Evolutionary conservation across 495 filamentous ascomycete species (phyloP).

Genomic region (Bombardia bombarda): DNA sequence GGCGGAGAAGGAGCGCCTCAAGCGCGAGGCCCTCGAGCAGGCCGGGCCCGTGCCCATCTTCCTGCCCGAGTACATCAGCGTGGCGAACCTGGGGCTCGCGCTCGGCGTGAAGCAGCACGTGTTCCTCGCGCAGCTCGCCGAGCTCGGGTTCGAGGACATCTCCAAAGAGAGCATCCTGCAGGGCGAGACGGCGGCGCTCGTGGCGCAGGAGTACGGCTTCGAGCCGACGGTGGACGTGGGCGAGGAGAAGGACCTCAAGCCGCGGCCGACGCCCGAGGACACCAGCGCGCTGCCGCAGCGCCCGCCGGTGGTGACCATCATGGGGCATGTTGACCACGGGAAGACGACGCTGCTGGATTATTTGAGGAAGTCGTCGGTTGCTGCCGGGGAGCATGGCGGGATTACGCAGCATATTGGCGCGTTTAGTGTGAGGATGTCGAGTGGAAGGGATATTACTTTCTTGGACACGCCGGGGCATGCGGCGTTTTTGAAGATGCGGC

Average conservation of each 20-base stretch:
- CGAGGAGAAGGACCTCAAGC: conserved; percentile 60
- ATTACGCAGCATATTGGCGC: conserved; percentile 99
- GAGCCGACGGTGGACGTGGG: conserved; percentile 75
- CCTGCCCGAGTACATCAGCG: conserved; percentile 85
- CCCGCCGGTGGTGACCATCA: conserved; percentile 96
- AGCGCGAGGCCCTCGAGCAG: conserved; percentile 19
- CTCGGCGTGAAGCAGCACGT: conserved; percentile 61
- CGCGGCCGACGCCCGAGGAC: conserved; percentile 65
- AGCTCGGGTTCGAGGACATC: conserved; percentile 79
- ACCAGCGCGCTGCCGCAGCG: conserved; percentile 59
- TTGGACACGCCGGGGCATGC: conserved; percentile 96
- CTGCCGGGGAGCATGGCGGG: conserved; percentile 84
- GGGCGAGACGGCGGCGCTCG: conserved; percentile 79
- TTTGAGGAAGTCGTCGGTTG: conserved; percentile 86
- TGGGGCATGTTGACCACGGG: conserved; percentile 99
- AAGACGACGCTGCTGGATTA: conserved; percentile 96
- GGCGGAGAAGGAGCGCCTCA: conserved; percentile 22
- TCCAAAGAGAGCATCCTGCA: conserved; percentile 75
- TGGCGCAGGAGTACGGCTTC: conserved; percentile 88
- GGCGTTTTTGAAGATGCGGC: conserved; percentile 91
- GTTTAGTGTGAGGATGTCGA: conserved; percentile 85
- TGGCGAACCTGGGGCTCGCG: conserved; percentile 72
- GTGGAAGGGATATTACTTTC: conserved; percentile 87
- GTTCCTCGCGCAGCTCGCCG: conserved; percentile 66
- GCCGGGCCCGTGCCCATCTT: conserved; percentile 46